Conservation (phyloP, 164 flowering plant species). For the Sedum album region DNA sequence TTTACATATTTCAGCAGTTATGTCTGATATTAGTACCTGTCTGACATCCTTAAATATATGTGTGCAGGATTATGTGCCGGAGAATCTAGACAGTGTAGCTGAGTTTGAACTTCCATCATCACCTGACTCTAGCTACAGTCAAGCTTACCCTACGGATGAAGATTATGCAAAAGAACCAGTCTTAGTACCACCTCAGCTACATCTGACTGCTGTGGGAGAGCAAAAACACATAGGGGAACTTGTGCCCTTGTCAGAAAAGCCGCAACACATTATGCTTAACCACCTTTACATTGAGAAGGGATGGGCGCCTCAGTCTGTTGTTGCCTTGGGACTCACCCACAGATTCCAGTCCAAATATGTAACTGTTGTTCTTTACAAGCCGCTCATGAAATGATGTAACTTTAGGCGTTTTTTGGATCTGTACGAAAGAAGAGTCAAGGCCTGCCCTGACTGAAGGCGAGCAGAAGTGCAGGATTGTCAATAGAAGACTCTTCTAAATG, state of each 20-base stretch:
- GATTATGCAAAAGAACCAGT: conserved; percentile 78
- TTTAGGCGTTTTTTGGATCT: background rate
- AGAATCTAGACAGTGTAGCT: conserved; percentile 16
- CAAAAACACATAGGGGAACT: background rate
- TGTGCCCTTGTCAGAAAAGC: background rate
- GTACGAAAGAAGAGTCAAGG: background rate
- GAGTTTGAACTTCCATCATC: conserved; percentile 79
- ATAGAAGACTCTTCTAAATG: background rate
- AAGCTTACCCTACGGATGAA: conserved; percentile 47
- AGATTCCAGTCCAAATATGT: conserved; percentile 83
- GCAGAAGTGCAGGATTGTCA: background rate
- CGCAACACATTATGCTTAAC: background rate
- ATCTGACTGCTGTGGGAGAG: conserved; percentile 43
- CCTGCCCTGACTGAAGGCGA: background rate
- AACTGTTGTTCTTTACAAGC: conserved; percentile 86
- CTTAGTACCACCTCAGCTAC: conserved; percentile 63
- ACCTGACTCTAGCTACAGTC: conserved; percentile 66
- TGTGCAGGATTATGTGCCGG: background rate
- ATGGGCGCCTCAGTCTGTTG: conserved; percentile 49
- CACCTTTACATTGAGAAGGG: background rate
- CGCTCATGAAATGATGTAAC: conserved; percentile 41
- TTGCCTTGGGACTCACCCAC: conserved; percentile 74
- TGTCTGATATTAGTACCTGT: background rate
- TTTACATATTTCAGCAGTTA: no score
- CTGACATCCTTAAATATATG: background rate